Evolutionary conservation across 805 yeast genomes (phyloP).

Genomic region (Maudiozyma barnettii): DNA sequence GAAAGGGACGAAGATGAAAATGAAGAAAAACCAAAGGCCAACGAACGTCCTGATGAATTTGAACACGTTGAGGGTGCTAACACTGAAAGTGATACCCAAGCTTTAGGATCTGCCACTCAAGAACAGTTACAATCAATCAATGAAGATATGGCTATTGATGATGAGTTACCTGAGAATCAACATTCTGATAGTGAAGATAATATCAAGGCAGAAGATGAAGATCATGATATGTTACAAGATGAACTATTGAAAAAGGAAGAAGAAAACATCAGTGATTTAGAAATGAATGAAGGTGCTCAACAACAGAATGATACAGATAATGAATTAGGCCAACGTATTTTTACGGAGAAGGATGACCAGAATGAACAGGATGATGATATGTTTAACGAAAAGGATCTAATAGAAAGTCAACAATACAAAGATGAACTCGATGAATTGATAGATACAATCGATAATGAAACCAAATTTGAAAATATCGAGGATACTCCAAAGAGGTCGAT

Average conservation of each 20-base stretch:
- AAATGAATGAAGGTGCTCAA: constrained; percentile 10
- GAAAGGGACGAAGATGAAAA: constrained; percentile 40
- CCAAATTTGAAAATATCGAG: constrained; percentile 17
- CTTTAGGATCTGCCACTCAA: constrained; percentile 78
- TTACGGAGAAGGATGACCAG: constrained; percentile 29
- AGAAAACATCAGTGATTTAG: constrained; percentile 6
- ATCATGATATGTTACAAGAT: constrained; percentile 21
- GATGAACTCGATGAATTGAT: constrained; percentile 27
- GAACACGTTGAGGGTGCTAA: constrained; percentile 76
- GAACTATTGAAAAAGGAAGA: constrained; percentile 23
- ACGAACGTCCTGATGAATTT: constrained; percentile 74
- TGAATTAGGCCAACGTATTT: constrained; percentile 35
- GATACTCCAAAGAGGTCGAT: constrained; percentile 39
- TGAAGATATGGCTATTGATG: constrained; percentile 76
- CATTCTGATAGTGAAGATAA: constrained; percentile 16
- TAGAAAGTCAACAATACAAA: constrained; percentile 17
- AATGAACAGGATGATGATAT: constrained; percentile 9
- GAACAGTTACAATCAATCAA: constrained; percentile 71
- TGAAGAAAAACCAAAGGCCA: constrained; percentile 36
- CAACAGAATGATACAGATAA: constrained; percentile 29
- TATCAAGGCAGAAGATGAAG: constrained; percentile 26
- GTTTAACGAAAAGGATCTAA: constrained; percentile 4
- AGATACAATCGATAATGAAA: constrained; percentile 29
- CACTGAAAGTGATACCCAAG: constrained; percentile 76
- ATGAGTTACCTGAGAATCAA: constrained; percentile 33